Evolutionary conservation across 129 eudicot species (phyloP).

Genomic region (Rutidosis leptorrhynchoides): DNA sequence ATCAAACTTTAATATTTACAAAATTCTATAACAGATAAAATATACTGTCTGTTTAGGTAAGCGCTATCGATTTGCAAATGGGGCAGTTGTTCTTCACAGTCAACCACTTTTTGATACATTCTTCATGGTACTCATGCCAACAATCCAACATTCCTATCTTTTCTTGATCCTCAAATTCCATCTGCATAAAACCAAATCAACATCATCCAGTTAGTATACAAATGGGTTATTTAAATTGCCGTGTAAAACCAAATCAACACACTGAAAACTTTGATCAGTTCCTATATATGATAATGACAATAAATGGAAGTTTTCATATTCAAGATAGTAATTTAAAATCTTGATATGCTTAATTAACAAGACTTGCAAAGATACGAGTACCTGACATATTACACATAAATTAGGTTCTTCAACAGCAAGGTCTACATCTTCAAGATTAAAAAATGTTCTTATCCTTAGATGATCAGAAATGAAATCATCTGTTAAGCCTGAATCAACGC

Average conservation of each 20-base stretch:
- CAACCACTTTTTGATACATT: slow-evolving; percentile 81
- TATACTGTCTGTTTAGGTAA: slow-evolving; percentile 30
- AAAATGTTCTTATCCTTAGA: slow-evolving; percentile 49
- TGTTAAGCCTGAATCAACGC: slow-evolving; percentile 58
- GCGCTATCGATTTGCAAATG: slow-evolving; percentile 70
- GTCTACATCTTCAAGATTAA: slow-evolving; percentile 37
- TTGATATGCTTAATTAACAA: slow-evolving; percentile 20
- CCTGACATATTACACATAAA: slow-evolving; percentile 81
- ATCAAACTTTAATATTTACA: slow-evolving; percentile 28
- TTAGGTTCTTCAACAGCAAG: slow-evolving; percentile 43
- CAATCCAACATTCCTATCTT: slow-evolving; percentile 56
- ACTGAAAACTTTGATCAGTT: not conserved
- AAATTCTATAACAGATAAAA: slow-evolving; percentile 23
- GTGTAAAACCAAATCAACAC: too few species aligned
- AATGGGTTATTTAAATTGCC: not conserved
- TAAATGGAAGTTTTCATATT: not conserved
- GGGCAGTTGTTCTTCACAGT: slow-evolving; percentile 73
- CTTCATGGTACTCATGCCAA: slow-evolving; percentile 77
- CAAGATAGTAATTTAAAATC: not conserved
- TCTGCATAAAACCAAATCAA: slow-evolving; percentile 32
- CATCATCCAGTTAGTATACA: slow-evolving; percentile 6
- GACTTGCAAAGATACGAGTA: slow-evolving; percentile 25
- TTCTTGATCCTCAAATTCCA: slow-evolving; percentile 61
- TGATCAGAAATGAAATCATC: slow-evolving; percentile 46
- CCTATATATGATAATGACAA: not conserved